phyloP scores from a whole-genome alignment of 2,329 filamentous ascomycete genomes.

The Aspergillus texensis region DNA sequence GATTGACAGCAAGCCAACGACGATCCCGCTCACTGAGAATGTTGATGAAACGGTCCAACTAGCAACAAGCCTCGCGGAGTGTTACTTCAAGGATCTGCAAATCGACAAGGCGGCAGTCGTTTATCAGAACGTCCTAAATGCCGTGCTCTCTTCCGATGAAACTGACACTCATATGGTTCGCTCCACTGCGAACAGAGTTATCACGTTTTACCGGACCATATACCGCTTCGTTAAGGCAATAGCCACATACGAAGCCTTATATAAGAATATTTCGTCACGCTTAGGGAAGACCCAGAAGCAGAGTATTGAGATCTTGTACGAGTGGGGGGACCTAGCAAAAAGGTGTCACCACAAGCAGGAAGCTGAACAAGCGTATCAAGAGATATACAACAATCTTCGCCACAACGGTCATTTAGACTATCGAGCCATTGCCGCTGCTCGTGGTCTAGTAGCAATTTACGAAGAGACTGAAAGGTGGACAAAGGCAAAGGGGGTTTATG shows the following conservation, averaged over 20 bases:
- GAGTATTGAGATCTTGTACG: conserved; percentile 2
- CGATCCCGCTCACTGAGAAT: conserved; percentile 1
- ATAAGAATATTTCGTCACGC: not conserved
- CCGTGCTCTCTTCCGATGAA: not conserved
- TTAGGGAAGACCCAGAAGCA: not conserved
- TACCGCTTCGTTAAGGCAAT: conserved; percentile 3
- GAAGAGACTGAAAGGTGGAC: not conserved
- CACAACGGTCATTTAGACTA: not conserved
- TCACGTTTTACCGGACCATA: not conserved
- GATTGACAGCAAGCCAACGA: not conserved
- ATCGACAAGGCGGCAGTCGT: not conserved
- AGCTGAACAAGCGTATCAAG: not conserved
- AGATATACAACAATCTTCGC: not conserved
- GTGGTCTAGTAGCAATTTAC: not conserved
- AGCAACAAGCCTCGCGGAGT: not conserved
- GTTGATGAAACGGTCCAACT: not conserved
- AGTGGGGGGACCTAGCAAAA: not conserved
- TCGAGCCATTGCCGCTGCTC: not conserved
- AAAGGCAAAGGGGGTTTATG: not conserved
- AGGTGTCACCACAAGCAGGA: not conserved
- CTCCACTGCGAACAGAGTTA: not conserved
- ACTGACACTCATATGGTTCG: not conserved
- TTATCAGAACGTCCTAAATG: conserved; percentile 1
- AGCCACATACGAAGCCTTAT: not conserved
- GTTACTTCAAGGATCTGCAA: conserved; percentile 6